Conservation (phyloP, 2,329 filamentous ascomycete species). For the Tolypocladium ophioglossoides region DNA sequence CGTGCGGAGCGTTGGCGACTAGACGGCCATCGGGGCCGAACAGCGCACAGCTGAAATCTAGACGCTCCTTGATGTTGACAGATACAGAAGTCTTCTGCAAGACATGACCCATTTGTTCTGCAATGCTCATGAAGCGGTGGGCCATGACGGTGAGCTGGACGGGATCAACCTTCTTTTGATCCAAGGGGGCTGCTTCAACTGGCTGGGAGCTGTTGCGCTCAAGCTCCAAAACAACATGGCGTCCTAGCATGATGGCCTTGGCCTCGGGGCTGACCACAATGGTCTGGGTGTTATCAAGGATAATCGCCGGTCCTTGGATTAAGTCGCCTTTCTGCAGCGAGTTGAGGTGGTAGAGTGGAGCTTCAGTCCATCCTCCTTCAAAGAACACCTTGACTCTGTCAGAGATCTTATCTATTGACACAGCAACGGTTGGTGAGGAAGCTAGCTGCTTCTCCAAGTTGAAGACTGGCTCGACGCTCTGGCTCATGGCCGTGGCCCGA, state of each 20-base stretch:
- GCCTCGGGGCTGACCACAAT: conserved; percentile 51
- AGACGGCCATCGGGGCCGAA: conserved; percentile 66
- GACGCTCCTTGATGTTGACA: conserved; percentile 69
- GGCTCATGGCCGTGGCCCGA: conserved; percentile 53
- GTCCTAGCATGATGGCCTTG: conserved; percentile 21
- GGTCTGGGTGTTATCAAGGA: conserved; percentile 62
- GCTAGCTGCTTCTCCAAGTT: conserved; percentile 69
- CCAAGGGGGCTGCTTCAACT: too few species aligned
- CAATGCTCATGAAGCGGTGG: conserved; percentile 75
- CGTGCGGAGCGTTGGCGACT: conserved; percentile 65
- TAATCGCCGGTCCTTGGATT: conserved; percentile 29
- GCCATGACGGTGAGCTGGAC: conserved; percentile 69
- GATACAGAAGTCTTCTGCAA: conserved; percentile 71
- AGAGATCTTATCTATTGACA: conserved; percentile 3
- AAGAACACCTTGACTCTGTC: conserved; percentile 10
- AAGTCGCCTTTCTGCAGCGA: conserved; percentile 7
- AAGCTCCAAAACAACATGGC: conserved; percentile 22
- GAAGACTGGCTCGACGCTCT: conserved; percentile 30
- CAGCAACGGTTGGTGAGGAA: conserved; percentile 55
- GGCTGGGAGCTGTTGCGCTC: conserved; percentile 43
- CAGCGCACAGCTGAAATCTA: conserved; percentile 73
- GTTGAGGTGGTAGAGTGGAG: conserved; percentile 13
- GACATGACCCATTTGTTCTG: conserved; percentile 72
- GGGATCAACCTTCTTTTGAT: conserved; percentile 24
- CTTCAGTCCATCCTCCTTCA: conserved; percentile 11